Percentiles rank a stretch among this genome's conserved stretches.
These are phyloP conservation scores for Globisporangium polare DNA, from an alignment of 352 stramenopile species.

Conservation along the genomic window DNA sequence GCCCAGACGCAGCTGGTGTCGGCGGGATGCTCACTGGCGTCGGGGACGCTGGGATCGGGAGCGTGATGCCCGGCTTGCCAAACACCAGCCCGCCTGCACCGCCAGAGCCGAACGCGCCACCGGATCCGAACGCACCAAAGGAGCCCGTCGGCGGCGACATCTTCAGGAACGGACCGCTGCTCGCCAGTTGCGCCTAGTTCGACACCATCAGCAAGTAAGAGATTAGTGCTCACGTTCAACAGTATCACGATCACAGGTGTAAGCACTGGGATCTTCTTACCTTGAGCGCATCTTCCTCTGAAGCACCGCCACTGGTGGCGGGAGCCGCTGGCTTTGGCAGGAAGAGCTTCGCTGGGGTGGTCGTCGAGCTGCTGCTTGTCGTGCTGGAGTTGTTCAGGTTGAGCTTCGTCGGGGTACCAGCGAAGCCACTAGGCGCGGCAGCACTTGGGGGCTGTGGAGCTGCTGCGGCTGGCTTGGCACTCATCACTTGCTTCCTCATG, in stretches of 20 bases:
- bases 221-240: no score
- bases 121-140: slow-evolving; percentile 48
- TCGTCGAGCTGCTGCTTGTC: not conserved
- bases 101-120: slow-evolving; percentile 18
- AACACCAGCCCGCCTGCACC: slow-evolving; percentile 52
- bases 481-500: slow-evolving; percentile 58
- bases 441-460: not conserved
- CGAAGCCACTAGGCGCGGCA: slow-evolving; percentile 7
- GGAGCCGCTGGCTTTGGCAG: slow-evolving; percentile 3
- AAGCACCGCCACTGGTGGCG: not conserved
- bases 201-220: no score
- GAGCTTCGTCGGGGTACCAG: slow-evolving; percentile 1
- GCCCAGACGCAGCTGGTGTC: not conserved
- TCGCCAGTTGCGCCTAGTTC: slow-evolving; percentile 11
- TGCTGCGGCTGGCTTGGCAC: slow-evolving; percentile 6
- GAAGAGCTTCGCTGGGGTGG: slow-evolving; percentile 4
- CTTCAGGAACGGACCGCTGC: slow-evolving; percentile 29
- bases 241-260: no score
- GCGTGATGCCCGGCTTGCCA: slow-evolving; percentile 67
- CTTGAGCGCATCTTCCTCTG: slow-evolving; percentile 6
- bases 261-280: not conserved
- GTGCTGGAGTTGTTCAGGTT: not conserved
- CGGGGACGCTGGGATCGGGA: slow-evolving; percentile 57
- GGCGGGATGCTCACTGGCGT: slow-evolving; percentile 19
- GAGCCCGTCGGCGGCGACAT: slow-evolving; percentile 20